phyloP scores from a whole-genome alignment of 2,329 filamentous ascomycete genomes.

The Tolypocladium nubicola region DNA sequence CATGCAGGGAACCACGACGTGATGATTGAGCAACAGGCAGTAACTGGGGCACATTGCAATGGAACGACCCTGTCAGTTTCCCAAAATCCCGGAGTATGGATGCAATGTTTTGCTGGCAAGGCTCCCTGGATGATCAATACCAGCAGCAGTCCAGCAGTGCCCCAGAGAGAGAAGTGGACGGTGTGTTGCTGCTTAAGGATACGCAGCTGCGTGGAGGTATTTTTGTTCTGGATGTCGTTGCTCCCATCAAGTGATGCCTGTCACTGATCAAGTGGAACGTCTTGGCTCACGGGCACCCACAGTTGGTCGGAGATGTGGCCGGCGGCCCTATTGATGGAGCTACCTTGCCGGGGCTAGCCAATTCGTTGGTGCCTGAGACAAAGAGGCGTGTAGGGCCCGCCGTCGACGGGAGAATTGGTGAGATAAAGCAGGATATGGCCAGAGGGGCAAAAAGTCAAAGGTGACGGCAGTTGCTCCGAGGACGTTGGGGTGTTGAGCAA shows the following conservation, averaged over 20 bases:
- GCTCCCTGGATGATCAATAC: neutral
- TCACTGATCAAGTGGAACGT: neutral
- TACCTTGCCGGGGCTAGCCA: neutral
- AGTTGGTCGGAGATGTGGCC: neutral
- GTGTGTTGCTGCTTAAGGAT: neutral
- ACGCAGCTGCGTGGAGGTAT: neutral
- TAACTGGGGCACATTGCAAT: neutral
- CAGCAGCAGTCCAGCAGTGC: neutral
- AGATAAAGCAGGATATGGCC: neutral
- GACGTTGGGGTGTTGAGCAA: neutral
- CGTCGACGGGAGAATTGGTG: neutral
- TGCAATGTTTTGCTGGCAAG: neutral
- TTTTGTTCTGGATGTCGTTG: neutral
- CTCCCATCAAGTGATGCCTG: neutral
- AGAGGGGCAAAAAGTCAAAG: neutral
- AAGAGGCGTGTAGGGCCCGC: neutral
- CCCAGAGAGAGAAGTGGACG: neutral
- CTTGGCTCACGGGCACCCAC: neutral
- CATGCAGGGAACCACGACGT: neutral
- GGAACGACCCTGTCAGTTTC: neutral
- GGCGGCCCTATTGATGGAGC: neutral
- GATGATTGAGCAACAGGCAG: neutral
- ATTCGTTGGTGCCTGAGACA: neutral
- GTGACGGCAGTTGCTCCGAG: neutral
- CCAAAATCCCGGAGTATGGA: neutral